These are phyloP conservation scores for Rugiboletus extremiorientalis DNA, from an alignment of 1,284 basidiomycete species.

Conservation along the genomic window DNA sequence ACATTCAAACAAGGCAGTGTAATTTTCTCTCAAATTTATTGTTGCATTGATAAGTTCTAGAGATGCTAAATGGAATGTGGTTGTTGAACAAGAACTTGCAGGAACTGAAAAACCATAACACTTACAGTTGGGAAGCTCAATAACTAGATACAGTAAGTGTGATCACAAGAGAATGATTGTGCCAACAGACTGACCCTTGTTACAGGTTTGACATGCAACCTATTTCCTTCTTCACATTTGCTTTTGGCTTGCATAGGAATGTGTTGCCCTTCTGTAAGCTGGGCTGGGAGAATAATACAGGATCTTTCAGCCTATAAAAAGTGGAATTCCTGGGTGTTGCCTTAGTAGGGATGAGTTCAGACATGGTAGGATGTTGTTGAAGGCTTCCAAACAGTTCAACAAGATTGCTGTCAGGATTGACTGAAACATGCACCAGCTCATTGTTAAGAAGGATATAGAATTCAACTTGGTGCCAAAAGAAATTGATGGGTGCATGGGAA, in stretches of 20 bases:
- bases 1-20: background rate
- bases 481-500: no score
- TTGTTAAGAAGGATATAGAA: background rate
- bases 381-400: background rate
- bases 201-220: background rate
- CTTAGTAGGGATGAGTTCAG: fast-evolving
- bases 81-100: background rate
- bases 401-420: background rate
- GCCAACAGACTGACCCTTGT: background rate
- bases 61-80: background rate
- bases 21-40: background rate
- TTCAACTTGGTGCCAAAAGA: no score
- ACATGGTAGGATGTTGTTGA: background rate
- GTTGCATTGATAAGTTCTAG: background rate
- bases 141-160: background rate
- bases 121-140: background rate
- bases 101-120: background rate
- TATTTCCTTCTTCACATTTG: background rate
- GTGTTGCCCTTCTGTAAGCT: background rate
- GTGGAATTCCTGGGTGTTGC: fast-evolving
- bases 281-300: background rate
- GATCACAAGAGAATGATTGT: fast-evolving
- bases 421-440: background rate
- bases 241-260: background rate
- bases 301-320: background rate